Conservation (phyloP, 495 filamentous ascomycete genomes). For the Platismatia glauca region DNA sequence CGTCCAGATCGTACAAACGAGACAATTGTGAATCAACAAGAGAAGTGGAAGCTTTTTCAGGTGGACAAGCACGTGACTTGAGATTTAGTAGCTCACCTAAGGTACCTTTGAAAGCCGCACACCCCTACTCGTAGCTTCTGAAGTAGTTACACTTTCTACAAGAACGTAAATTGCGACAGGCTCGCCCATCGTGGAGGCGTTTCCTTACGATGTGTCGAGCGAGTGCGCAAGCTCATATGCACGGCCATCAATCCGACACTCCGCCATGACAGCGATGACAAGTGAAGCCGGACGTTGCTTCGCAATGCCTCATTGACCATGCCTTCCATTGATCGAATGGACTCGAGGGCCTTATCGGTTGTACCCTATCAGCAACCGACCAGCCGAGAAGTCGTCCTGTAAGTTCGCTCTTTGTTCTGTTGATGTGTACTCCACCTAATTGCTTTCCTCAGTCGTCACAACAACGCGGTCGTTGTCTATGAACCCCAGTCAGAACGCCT, state of each 20-base stretch:
- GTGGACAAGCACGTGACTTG: background rate
- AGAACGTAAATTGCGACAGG: no score
- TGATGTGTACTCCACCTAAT: constrained; percentile 3
- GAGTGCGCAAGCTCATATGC: background rate
- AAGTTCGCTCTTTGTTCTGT: constrained; percentile 18
- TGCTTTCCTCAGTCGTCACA: constrained; percentile 60
- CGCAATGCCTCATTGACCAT: constrained; percentile 1
- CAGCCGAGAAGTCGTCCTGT: constrained; percentile 46
- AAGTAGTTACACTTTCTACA: background rate
- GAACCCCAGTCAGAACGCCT: constrained; percentile 79
- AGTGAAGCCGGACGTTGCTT: background rate
- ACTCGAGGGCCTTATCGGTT: constrained; percentile 20
- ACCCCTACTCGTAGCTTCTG: background rate
- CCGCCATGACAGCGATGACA: background rate
- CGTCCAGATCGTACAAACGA: background rate
- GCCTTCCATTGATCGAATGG: constrained; percentile 2
- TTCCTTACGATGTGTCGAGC: background rate
- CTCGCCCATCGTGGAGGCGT: background rate
- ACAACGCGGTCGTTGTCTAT: constrained; percentile 83
- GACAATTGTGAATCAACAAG: no score
- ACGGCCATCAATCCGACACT: background rate
- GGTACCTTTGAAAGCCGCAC: no score
- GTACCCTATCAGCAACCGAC: constrained; percentile 24
- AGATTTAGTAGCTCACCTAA: background rate
- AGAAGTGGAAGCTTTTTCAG: background rate